phyloP scores from a whole-genome alignment of 352 stramenopile species.

The Globisporangium canariense region DNA sequence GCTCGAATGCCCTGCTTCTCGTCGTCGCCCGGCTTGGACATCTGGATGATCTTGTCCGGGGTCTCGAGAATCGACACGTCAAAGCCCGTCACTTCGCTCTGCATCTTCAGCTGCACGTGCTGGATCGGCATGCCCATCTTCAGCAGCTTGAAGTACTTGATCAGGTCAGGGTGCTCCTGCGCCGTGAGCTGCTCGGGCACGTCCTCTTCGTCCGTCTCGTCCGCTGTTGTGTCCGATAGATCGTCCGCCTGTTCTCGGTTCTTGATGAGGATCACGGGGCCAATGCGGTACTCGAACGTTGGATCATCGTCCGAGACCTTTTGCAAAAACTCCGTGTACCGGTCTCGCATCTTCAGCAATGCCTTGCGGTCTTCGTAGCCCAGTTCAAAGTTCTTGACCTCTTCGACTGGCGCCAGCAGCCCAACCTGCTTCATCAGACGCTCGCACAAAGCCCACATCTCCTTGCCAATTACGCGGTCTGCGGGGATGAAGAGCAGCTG shows the following conservation, averaged over 20 bases:
- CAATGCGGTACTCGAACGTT: constrained; percentile 64
- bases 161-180: constrained; percentile 59
- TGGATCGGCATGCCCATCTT: constrained; percentile 74
- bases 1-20: constrained; percentile 42
- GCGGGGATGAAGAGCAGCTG: constrained; percentile 84
- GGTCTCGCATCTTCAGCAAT: constrained; percentile 68
- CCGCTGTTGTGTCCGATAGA: constrained; percentile 51
- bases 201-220: constrained; percentile 71
- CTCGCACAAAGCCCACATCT: constrained; percentile 83
- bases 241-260: constrained; percentile 65
- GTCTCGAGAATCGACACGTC: constrained; percentile 63
- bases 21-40: constrained; percentile 62
- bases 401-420: constrained; percentile 71
- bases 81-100: constrained; percentile 50
- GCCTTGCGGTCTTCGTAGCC: constrained; percentile 81
- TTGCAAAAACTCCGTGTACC: constrained; percentile 70
- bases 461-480: constrained; percentile 79
- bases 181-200: constrained; percentile 29
- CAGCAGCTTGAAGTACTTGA: constrained; percentile 82
- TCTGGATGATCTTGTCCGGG: constrained; percentile 84
- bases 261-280: constrained; percentile 71
- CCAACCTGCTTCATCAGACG: constrained; percentile 78
- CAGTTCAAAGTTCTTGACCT: constrained; percentile 76
- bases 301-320: constrained; percentile 68
- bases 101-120: constrained; percentile 72